These are phyloP conservation scores for Saccharomyces paradoxus DNA, from an alignment of 805 yeast species.

Conservation along the genomic window DNA sequence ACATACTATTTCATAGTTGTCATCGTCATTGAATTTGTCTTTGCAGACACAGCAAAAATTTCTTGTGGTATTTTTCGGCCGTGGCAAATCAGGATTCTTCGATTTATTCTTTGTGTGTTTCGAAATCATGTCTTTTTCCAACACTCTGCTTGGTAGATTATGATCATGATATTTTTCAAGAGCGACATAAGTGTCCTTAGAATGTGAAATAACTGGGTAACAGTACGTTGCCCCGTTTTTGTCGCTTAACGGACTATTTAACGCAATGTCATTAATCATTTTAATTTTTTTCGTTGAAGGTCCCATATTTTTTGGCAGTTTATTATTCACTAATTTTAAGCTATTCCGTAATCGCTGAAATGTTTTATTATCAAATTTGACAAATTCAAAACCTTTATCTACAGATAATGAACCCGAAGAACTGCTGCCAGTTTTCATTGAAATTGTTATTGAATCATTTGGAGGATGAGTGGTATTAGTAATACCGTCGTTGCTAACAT, in stretches of 20 bases:
- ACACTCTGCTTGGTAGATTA: neutral
- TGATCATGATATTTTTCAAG: neutral
- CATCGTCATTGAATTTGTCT: slow-evolving; percentile 13
- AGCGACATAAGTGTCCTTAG: neutral
- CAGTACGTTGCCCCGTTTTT: neutral
- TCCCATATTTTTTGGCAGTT: neutral
- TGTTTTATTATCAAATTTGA: slow-evolving; percentile 1
- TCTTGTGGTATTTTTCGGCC: neutral
- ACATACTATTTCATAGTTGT: slow-evolving; percentile 39
- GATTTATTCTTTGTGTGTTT: neutral
- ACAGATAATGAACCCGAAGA: slow-evolving; percentile 7
- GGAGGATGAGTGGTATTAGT: neutral
- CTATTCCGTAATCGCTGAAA: neutral
- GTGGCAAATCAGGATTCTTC: neutral
- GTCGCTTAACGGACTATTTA: neutral
- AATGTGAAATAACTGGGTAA: neutral
- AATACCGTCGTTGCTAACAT: neutral
- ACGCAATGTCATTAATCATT: neutral
- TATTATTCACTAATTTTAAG: neutral
- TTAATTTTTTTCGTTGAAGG: neutral
- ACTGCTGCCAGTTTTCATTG: neutral
- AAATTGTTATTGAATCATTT: slow-evolving; percentile 1
- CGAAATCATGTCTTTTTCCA: neutral
- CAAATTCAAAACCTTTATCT: slow-evolving; percentile 6
- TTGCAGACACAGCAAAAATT: slow-evolving; percentile 55